Percentiles rank a stretch among this genome's conserved stretches.
phyloP scores from a whole-genome alignment of 768 basidiomycete species.

The Rubroboletus pulcherrimus region DNA sequence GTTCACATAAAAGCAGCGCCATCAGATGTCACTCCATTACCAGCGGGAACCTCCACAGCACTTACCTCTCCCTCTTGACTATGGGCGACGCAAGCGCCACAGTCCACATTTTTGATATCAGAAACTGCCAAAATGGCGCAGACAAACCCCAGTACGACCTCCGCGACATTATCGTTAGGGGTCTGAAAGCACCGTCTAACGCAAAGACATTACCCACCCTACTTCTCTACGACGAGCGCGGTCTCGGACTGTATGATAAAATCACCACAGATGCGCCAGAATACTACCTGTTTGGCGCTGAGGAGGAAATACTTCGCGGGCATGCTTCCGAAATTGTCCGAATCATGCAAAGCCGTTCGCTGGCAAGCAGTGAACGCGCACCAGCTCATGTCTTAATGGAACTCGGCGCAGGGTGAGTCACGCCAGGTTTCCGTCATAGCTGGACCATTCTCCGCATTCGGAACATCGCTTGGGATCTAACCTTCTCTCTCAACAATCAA shows the following conservation, averaged over 20 bases:
- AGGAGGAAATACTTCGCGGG: conserved; percentile 77
- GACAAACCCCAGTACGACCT: conserved; percentile 30
- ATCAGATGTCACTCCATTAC: not conserved
- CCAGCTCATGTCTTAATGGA: conserved; percentile 70
- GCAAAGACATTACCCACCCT: conserved; percentile 73
- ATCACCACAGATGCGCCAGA: conserved; percentile 75
- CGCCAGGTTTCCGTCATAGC: not conserved
- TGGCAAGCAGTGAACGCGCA: conserved; percentile 16
- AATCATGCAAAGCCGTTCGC: conserved; percentile 52
- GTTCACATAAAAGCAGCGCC: not conserved
- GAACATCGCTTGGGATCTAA: not conserved
- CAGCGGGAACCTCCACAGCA: not conserved
- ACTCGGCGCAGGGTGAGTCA: conserved; percentile 87
- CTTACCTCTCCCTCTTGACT: not conserved
- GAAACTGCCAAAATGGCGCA: conserved; percentile 7
- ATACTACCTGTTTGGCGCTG: conserved; percentile 89
- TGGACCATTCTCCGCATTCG: not conserved
- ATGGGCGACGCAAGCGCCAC: conserved; percentile 23
- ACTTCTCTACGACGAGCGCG: conserved; percentile 82
- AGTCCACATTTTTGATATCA: conserved; percentile 22
- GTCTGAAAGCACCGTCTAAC: conserved; percentile 51
- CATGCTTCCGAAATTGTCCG: conserved; percentile 72
- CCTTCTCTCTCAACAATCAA: not conserved
- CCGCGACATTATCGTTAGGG: conserved; percentile 45
- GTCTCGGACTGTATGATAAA: conserved; percentile 81